phyloP scores from a whole-genome alignment of 164 flowering plant species.

The Stephania yunnanensis region DNA sequence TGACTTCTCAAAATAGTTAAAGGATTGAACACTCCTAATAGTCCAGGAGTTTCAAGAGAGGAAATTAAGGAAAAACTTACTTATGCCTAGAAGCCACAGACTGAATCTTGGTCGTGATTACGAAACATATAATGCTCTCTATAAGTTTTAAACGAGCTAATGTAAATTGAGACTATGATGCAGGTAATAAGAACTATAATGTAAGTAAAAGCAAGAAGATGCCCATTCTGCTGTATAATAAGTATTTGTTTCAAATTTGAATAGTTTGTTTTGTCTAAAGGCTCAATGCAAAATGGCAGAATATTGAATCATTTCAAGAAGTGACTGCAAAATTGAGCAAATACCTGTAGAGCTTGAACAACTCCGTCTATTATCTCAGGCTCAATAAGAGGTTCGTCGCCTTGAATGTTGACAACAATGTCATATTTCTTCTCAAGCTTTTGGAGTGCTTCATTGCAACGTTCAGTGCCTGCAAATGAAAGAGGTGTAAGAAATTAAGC shows the following conservation, averaged over 20 bases:
- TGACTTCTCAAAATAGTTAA: no score
- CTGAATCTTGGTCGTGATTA: no score
- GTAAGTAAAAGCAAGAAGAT: background rate
- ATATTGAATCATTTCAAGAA: background rate
- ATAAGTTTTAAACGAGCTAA: background rate
- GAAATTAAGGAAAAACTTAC: no score
- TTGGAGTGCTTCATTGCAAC: slow-evolving; percentile 87
- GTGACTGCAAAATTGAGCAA: background rate
- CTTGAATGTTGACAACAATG: slow-evolving; percentile 95
- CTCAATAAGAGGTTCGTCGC: slow-evolving; percentile 96
- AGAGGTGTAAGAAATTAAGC: background rate
- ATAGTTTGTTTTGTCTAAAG: background rate
- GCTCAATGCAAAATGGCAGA: background rate
- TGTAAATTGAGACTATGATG: no score
- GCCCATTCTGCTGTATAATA: background rate
- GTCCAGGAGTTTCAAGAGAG: no score
- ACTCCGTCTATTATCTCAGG: slow-evolving; percentile 94
- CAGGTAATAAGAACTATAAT: background rate
- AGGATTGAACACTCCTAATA: no score
- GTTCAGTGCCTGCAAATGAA: slow-evolving; percentile 61
- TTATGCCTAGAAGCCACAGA: no score
- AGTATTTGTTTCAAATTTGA: background rate
- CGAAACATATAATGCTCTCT: no score
- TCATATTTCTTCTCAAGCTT: slow-evolving; percentile 82
- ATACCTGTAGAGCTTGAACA: slow-evolving; percentile 88